Evolutionary conservation across 1,284 basidiomycete species (phyloP).

Genomic region (Ganoderma meredithae): DNA sequence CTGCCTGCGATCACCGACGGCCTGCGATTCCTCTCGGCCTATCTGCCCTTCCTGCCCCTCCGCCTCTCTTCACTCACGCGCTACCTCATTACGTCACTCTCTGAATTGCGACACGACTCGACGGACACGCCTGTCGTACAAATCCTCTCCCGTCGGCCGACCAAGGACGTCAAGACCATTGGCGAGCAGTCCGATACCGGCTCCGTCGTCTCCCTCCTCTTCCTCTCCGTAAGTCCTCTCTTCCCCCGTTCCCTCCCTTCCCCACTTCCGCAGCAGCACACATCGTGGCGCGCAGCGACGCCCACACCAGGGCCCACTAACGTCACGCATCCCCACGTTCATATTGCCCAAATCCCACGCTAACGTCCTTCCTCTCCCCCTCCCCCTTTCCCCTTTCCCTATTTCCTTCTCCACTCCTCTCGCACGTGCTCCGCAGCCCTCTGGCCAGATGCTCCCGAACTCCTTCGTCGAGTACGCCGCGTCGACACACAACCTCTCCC

Average conservation of each 20-base stretch:
- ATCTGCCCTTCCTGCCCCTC: conserved; percentile 78
- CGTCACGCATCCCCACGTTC: neutral
- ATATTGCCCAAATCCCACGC: neutral
- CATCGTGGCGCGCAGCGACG: neutral
- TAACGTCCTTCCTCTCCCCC: neutral
- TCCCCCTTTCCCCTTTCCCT: conserved; percentile 5
- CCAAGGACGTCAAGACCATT: conserved; percentile 55
- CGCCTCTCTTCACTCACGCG: conserved; percentile 70
- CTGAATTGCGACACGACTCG: conserved; percentile 62
- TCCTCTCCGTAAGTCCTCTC: conserved; percentile 62
- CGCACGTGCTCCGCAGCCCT: conserved; percentile 50
- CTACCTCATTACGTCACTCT: conserved; percentile 60
- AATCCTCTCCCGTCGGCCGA: conserved; percentile 67
- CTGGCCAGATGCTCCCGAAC: conserved; percentile 70
- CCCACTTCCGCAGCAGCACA: neutral
- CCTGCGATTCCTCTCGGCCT: conserved; percentile 75
- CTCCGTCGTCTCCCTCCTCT: conserved; percentile 67
- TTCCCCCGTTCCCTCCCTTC: neutral
- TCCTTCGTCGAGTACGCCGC: conserved; percentile 76
- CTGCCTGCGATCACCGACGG: conserved; percentile 80
- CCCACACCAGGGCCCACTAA: neutral
- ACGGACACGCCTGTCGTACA: conserved; percentile 65
- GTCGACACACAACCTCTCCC: conserved; percentile 66
- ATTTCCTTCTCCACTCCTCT: too few relatives aligned
- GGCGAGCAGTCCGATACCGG: conserved; percentile 75